Conservation (phyloP, 139 green algal genomes). For the Chlorella sp. region DNA sequence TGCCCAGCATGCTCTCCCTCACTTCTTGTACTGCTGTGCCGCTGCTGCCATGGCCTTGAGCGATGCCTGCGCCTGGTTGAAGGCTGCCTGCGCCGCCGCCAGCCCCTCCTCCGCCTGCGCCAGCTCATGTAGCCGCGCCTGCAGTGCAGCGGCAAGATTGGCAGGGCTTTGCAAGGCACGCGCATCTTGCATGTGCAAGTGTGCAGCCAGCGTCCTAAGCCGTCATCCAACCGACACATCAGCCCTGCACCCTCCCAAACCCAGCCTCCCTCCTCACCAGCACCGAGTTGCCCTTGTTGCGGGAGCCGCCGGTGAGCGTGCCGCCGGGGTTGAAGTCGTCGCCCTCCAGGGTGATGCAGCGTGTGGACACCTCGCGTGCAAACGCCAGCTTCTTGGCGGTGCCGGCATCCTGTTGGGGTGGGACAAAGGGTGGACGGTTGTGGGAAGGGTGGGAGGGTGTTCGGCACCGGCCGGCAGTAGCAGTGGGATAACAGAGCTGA, state of each 20-base stretch:
- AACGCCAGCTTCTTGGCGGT: slow-evolving; percentile 96
- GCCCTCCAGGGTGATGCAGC: slow-evolving; percentile 96
- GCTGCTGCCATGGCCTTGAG: slow-evolving; percentile 54
- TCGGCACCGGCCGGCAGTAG: too few species aligned
- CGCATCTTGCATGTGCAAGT: too few species aligned
- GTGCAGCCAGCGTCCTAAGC: too few species aligned
- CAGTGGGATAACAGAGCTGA: too few species aligned
- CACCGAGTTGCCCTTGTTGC: slow-evolving; percentile 48
- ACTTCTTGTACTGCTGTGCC: slow-evolving; percentile 68
- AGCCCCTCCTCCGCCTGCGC: slow-evolving; percentile 67
- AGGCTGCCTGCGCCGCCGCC: slow-evolving; percentile 26
- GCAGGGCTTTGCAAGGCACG: too few species aligned
- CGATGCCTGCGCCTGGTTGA: slow-evolving; percentile 46
- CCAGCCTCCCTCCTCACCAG: neutral
- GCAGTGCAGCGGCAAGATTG: too few species aligned
- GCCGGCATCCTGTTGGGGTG: slow-evolving; percentile 71
- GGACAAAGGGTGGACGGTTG: too few species aligned
- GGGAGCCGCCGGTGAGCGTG: slow-evolving; percentile 85
- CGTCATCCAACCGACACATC: too few species aligned
- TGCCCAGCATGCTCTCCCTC: slow-evolving; percentile 18
- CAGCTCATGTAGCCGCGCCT: slow-evolving; percentile 75
- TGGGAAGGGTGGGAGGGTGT: too few species aligned
- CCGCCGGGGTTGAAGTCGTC: slow-evolving; percentile 97
- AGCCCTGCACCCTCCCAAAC: too few species aligned
- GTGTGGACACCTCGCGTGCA: slow-evolving; percentile 79